Base-by-base conservation (phyloP, 2,329 filamentous ascomycete species). In the Calonectria ilicicola region DNA sequence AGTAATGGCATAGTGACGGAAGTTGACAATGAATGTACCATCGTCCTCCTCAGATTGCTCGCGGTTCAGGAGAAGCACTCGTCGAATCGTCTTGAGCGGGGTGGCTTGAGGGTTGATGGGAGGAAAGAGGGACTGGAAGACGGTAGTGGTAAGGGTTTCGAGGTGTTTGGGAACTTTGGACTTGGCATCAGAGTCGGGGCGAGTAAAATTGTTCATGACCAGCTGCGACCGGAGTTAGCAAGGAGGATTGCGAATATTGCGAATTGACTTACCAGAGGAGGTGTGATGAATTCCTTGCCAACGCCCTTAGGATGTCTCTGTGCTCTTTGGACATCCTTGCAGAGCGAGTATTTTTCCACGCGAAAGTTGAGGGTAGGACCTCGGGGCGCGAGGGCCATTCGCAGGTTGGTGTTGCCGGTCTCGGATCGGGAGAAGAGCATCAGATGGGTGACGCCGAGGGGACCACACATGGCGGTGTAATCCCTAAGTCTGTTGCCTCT, bases 151-250 rank as follows among this genome's bases (percentile, higher is more conserved):
- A 38, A 99, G 92, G 27, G 94, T 93, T 85, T 99, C 97, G 80
- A 99, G 94, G 78, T 98, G 96, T 82, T 95, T 97, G 6, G 96
- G 95, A n/a, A 98, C 92, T 74, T 93, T 91, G 26, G 91, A 90
- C 70, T 89, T 89, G 35, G 90, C 85, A 70, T 92, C 90, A 53
- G 89, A 81, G 38, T 86, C 87, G 32, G 93, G 89, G 4, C 92
- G 93, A 46, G 91, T 91, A 84, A 99, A 98, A 84, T 98, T 98
- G 86, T 99, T 99, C 97, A 99, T 98, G 77, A 99, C 97, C 53
- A 99, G 90, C 91, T 93, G 73, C 3, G 64, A 35, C 9, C 15
- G 38, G 8, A 67, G 76, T 85, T 80, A 85, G 78, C 72, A 21
- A 58, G 21, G 21, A 65, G 12, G 14, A 9, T 35, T 19, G 51